phyloP scores from a whole-genome alignment of 2,329 filamentous ascomycete species.

The Phialocephala subalpina region DNA sequence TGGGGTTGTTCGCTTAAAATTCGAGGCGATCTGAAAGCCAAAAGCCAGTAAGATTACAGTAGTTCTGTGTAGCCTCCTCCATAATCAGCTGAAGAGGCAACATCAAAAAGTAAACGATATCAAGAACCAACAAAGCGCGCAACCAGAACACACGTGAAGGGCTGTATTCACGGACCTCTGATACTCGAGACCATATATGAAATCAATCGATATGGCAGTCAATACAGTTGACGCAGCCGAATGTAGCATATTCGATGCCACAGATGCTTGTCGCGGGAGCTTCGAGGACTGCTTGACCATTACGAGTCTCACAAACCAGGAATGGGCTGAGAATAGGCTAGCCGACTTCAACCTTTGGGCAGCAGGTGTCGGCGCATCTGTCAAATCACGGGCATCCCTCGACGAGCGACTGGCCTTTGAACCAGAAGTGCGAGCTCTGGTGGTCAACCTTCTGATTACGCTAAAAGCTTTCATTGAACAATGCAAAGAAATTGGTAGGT shows the following conservation, averaged over 20 bases:
- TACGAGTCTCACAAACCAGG: not conserved
- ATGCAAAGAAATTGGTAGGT: not conserved
- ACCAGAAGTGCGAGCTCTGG: not conserved
- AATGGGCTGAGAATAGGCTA: not conserved
- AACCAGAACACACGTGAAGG: too few relatives aligned
- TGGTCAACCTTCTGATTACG: not conserved
- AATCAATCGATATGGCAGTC: too few relatives aligned
- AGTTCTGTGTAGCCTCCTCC: too few relatives aligned
- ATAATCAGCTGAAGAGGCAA: too few relatives aligned
- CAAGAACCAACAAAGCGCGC: too few relatives aligned
- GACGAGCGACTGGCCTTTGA: not conserved
- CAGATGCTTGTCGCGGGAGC: not conserved
- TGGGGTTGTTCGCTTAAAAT: too few relatives aligned
- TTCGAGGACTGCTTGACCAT: not conserved
- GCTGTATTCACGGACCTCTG: too few relatives aligned
- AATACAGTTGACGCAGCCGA: too few relatives aligned
- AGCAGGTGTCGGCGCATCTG: not conserved
- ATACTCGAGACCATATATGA: too few relatives aligned
- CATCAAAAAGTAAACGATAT: too few relatives aligned
- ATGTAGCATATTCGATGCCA: not conserved
- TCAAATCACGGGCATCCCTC: not conserved
- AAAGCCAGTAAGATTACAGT: too few relatives aligned
- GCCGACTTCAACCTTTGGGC: not conserved
- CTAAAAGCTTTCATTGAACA: not conserved
- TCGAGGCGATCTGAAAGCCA: too few relatives aligned